These are phyloP conservation scores for Rhododendron williamsianum DNA, from an alignment of 148 eudicot species.

Conservation along the genomic window DNA sequence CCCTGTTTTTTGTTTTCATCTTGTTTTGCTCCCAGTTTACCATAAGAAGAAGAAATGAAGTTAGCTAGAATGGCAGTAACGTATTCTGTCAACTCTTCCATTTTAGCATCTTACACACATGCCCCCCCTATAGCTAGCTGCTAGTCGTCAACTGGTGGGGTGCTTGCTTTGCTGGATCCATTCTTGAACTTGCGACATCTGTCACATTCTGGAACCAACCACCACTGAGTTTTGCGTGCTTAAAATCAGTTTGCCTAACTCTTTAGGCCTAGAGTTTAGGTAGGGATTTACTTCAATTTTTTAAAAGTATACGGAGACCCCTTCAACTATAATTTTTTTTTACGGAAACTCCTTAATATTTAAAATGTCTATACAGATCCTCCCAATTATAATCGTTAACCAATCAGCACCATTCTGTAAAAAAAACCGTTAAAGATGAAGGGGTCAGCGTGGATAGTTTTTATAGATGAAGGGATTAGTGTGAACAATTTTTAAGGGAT, in stretches of 20 bases:
- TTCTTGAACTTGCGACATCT: not conserved
- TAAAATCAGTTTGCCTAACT: not conserved
- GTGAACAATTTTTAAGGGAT: too few species aligned
- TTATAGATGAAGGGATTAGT: too few species aligned
- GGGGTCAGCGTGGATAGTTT: too few species aligned
- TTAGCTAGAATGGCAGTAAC: not conserved
- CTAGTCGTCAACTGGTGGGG: not conserved
- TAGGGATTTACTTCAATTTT: too few species aligned
- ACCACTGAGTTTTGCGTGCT: not conserved
- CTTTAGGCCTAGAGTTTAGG: too few species aligned
- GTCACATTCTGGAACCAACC: not conserved
- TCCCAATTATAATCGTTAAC: too few species aligned
- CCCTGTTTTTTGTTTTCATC: not conserved
- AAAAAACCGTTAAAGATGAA: too few species aligned
- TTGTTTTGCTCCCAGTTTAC: not conserved
- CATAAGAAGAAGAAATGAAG: not conserved
- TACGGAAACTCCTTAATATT: rapidly evolving
- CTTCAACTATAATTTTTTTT: too few species aligned
- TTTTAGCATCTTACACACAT: not conserved
- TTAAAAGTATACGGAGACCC: too few species aligned
- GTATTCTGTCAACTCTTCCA: not conserved
- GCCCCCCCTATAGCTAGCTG: not conserved
- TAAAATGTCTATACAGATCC: too few species aligned
- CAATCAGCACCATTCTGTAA: too few species aligned
- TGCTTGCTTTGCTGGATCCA: not conserved